Evolutionary conservation across 495 filamentous ascomycete genomes (phyloP), one percentile per base, ranked within the genome.

Genomic region (Margaritispora aquatica): DNA sequence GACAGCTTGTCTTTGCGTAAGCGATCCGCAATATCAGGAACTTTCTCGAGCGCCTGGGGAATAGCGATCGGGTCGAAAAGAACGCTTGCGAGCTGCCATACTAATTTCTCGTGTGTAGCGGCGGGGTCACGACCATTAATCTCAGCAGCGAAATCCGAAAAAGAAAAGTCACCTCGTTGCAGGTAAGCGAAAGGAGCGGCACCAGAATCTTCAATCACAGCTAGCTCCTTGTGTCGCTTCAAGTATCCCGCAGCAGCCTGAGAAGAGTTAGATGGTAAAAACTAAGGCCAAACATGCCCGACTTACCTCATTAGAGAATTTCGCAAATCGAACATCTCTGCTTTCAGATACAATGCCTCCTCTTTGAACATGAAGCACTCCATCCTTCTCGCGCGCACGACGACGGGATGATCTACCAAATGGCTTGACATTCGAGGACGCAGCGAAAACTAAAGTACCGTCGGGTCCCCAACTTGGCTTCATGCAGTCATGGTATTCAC

Each of bases 401-500:
- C 29, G 29, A 20, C 65, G 59, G 26, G 65, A 65, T 41, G 63
- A 76, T 56, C 48, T 61, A 17, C 58, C 69, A 23, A 71, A 69
- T 21, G 66, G 55, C 26, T 46, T 65, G 53, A 55, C 41, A 41
- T 46, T 67, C 51, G 60, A 52, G 55, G 21, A 67, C 20, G 51
- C 65, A 1, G 82, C 77, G 58, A 87, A 90, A 7, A 95, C 74
- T 24, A 96, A 71, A 1, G 81, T 82, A 59, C 89, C 87, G 67
- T 84, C 81, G 1, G 84, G 81, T 24, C 87, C 85, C 90, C 93
- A 96, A 51, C 80, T 84, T 27, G 91, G 89, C 56, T 88, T 88
- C 76, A 88, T 78, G 57, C 79, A 81, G 55, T 79, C 69, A 73
- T 87, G 83, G 66, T 82, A 87, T 47, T 72, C 75, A 68, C 75